These are phyloP conservation scores for Colletotrichum destructivum DNA, from an alignment of 2,329 filamentous ascomycete species.

Conservation along the genomic window DNA sequence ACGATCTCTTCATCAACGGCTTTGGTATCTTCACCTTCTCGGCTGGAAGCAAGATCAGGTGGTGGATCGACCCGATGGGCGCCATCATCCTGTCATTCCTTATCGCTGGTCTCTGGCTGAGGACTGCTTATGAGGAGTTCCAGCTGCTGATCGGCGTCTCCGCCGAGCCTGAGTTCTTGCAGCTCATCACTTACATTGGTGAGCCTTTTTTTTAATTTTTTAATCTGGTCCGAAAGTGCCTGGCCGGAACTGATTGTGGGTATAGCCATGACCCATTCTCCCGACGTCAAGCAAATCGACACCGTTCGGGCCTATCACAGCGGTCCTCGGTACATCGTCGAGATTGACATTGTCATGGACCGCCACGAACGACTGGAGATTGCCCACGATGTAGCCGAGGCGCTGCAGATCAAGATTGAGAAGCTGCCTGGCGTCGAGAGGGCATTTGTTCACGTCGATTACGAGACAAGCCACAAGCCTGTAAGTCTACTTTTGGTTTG, in stretches of 20 bases:
- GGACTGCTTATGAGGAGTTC: constrained; percentile 91
- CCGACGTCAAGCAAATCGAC: constrained; percentile 87
- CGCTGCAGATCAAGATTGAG: constrained; percentile 94
- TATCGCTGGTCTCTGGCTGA: constrained; percentile 85
- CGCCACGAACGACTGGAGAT: constrained; percentile 78
- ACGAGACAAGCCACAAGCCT: constrained; percentile 95
- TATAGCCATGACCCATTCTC: constrained; percentile 83
- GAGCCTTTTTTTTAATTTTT: background rate
- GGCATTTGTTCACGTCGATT: constrained; percentile 97
- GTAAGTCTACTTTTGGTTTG: constrained; percentile 50
- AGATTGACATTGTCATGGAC: constrained; percentile 97
- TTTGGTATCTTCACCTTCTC: constrained; percentile 93
- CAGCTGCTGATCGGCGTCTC: constrained; percentile 91
- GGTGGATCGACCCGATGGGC: constrained; percentile 97
- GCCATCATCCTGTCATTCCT: constrained; percentile 86
- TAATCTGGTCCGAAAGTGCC: background rate
- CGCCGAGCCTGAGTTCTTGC: constrained; percentile 87
- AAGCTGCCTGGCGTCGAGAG: constrained; percentile 91
- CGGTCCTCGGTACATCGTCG: constrained; percentile 89
- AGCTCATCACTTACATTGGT: constrained; percentile 95
- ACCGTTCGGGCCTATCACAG: constrained; percentile 96
- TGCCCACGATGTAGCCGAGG: constrained; percentile 95
- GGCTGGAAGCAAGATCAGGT: constrained; percentile 88
- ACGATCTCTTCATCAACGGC: constrained; percentile 97
- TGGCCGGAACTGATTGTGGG: background rate